These are phyloP conservation scores for Epipyxis sp. DNA, from an alignment of 108 stramenopile genomes.

Conservation along the genomic window DNA sequence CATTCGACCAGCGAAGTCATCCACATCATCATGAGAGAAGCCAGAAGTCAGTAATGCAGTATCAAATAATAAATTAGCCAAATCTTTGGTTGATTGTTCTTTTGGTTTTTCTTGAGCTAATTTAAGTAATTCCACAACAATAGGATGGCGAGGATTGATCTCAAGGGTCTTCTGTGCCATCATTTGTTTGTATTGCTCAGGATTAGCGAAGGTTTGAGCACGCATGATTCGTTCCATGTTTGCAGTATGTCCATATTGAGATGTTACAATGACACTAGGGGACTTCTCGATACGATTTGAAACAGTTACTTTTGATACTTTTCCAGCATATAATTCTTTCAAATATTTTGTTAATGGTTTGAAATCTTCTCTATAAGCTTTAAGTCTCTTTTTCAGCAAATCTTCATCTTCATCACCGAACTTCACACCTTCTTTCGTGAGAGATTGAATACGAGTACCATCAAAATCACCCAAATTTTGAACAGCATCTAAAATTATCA, in stretches of 20 bases:
- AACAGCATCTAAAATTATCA: neutral
- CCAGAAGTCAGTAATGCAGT: constrained; percentile 90
- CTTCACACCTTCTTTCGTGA: constrained; percentile 91
- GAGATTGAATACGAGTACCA: constrained; percentile 59
- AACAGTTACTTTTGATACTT: constrained; percentile 78
- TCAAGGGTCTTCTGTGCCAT: constrained; percentile 83
- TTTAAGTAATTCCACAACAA: constrained; percentile 81
- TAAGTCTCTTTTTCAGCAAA: constrained; percentile 77
- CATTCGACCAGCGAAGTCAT: constrained; percentile 80
- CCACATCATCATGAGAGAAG: constrained; percentile 77
- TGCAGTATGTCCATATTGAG: constrained; percentile 87
- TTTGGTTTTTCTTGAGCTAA: constrained; percentile 60
- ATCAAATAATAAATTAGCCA: constrained; percentile 92
- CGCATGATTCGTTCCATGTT: constrained; percentile 99
- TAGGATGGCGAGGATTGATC: constrained; percentile 98
- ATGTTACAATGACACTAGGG: constrained; percentile 85
- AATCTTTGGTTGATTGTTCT: constrained; percentile 60
- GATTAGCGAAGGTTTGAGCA: constrained; percentile 87
- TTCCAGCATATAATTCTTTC: constrained; percentile 78
- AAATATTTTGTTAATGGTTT: constrained; percentile 91
- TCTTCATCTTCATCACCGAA: constrained; percentile 96
- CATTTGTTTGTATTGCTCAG: constrained; percentile 51
- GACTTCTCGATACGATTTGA: constrained; percentile 79
- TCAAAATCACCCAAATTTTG: constrained; percentile 13
- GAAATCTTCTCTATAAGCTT: constrained; percentile 88